Evolutionary conservation across 2,329 filamentous ascomycete genomes (phyloP), one percentile per base, ranked within the genome.

Genomic region (Microcyclosporella mali): DNA sequence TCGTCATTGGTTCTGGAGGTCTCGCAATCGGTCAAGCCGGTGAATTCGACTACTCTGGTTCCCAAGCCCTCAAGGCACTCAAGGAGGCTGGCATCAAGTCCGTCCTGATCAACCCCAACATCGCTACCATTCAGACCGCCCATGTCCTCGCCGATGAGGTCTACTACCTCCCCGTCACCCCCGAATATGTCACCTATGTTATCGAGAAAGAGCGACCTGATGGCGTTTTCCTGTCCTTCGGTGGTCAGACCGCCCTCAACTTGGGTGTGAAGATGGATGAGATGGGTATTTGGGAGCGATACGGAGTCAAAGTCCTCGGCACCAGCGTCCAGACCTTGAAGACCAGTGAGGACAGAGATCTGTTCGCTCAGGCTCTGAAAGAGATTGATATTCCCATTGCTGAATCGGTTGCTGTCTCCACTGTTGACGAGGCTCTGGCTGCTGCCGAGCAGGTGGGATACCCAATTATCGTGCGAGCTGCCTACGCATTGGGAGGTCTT

Each of bases 331-430:
- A 87, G 68, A 97, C 92, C 15, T 77, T 98, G 46, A 88, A 95
- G 76, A 85, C 89, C 42, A 90, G 84, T 61, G 90, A 97, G 70
- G 92, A 98, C 66, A 83, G 92, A 72, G 92, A 97, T 63, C 77
- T 97, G 52, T 98, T 98, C 66, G 82, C 90, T 49, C 89, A 94
- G 72, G 92, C 92, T 37, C 77, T 98, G 48, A 89, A 94, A 42
- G 90, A 97, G 73, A 98, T 98, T 64, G 77, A 95, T 63, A 97
- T 97, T 57, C 92, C 92, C 47, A 95, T 97, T 59, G 92, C 92
- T 43, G 86, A 95, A 71, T 95, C 89, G 6, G 88, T 95, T 58
- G 92, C 92, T 50, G 90, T 95, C 46, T 77, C 80, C 57, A 94
- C 88, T 29, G 77, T 97, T 47, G 92, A 97, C 43, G 89, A 95